A percentile compares a stretch with the other conserved stretches of the same genome.
Evolutionary conservation across 1,139 yeast species (phyloP).

Genomic region (Yamadazyma friedrichii): DNA sequence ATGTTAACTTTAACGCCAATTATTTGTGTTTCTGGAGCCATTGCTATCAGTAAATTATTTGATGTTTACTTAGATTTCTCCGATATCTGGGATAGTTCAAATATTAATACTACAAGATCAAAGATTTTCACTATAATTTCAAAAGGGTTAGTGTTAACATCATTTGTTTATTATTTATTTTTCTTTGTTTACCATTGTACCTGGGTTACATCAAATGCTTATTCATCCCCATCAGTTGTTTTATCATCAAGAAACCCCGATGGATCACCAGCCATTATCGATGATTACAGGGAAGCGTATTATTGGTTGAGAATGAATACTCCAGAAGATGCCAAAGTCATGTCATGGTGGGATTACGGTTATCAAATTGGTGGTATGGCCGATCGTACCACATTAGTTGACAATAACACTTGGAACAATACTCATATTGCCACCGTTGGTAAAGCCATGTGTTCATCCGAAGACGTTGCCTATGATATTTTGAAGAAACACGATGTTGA

Average conservation of each 20-base stretch:
- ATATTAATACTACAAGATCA: constrained; percentile 8
- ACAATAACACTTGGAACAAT: constrained; percentile 99
- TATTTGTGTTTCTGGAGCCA: constrained; percentile 86
- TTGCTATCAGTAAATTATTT: constrained; percentile 80
- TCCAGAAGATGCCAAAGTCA: constrained; percentile 89
- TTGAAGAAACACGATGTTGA: constrained; percentile 92
- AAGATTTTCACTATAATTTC: constrained; percentile 45
- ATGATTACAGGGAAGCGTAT: constrained; percentile 98
- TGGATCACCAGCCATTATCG: constrained; percentile 83
- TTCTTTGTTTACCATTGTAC: constrained; percentile 93
- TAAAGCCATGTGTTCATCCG: constrained; percentile 91
- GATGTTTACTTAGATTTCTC: constrained; percentile 78
- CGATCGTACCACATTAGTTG: constrained; percentile 96
- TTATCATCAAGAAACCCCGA: constrained; percentile 82
- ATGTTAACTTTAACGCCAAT: constrained; percentile 97
- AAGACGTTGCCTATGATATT: constrained; percentile 85
- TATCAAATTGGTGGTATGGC: constrained; percentile 99
- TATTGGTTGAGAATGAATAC: constrained; percentile 99
- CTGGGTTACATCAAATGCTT: constrained; percentile 95
- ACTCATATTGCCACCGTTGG: constrained; percentile 99
- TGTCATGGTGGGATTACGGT: constrained; percentile 99
- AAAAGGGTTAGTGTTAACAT: constrained; percentile 60
- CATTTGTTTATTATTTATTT: constrained; percentile 73
- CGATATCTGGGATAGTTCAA: constrained; percentile 29
- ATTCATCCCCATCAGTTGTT: constrained; percentile 97